Conservation (phyloP, 108 stramenopile species). For the Thalassiosira profunda region DNA sequence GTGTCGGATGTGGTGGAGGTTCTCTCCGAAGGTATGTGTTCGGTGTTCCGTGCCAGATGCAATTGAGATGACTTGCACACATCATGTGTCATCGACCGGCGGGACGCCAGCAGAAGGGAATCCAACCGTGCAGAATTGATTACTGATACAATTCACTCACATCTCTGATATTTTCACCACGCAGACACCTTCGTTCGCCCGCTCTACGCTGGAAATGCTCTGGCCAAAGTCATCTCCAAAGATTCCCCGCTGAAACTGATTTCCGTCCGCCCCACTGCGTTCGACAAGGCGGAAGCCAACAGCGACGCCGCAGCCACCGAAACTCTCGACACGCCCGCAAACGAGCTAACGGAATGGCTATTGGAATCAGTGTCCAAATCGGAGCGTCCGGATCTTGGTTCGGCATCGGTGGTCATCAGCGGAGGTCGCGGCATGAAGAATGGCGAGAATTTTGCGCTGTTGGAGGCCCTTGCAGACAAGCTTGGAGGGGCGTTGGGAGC, state of each 20-base stretch:
- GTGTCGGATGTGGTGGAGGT: constrained; percentile 95
- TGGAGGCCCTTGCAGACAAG: constrained; percentile 97
- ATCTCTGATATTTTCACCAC: constrained; percentile 7
- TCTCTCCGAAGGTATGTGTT: constrained; percentile 72
- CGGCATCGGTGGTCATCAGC: constrained; percentile 93
- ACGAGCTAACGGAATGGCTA: constrained; percentile 69
- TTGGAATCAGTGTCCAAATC: constrained; percentile 76
- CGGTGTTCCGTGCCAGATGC: neutral
- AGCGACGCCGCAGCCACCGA: constrained; percentile 68
- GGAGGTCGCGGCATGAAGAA: constrained; percentile 98
- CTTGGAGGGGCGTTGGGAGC: constrained; percentile 96
- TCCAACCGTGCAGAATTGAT: neutral
- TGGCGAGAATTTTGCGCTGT: constrained; percentile 95
- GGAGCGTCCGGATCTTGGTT: constrained; percentile 95
- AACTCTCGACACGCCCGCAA: constrained; percentile 55
- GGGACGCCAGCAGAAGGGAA: no score
- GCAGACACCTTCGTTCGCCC: constrained; percentile 95
- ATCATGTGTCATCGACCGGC: neutral
- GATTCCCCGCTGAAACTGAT: constrained; percentile 83
- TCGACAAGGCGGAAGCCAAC: constrained; percentile 93
- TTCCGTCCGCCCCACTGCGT: constrained; percentile 94
- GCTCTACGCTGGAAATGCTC: constrained; percentile 99
- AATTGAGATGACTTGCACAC: no score
- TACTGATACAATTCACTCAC: neutral
- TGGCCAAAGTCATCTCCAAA: constrained; percentile 91